Evolutionary conservation across 768 basidiomycete genomes (phyloP).

Genomic region (Leccinum incarnatum): DNA sequence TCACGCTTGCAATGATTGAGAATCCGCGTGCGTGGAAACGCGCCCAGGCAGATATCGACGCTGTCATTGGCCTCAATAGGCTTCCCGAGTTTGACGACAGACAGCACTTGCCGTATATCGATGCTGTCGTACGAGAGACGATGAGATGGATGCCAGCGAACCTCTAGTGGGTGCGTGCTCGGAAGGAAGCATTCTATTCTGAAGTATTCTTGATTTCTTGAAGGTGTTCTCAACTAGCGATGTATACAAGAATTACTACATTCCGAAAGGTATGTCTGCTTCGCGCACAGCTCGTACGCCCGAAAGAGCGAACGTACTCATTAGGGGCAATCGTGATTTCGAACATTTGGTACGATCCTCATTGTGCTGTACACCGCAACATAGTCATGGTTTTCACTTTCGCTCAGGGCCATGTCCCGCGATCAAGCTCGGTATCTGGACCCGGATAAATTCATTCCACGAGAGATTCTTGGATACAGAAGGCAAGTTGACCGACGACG

Average conservation of each 20-base stretch:
- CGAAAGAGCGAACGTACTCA: too few relatives aligned
- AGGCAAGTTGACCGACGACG: constrained; percentile 8
- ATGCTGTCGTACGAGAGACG: too few relatives aligned
- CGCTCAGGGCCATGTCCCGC: constrained; percentile 10
- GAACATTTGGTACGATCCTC: constrained; percentile 9
- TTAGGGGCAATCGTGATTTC: constrained; percentile 7
- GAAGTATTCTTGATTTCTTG: not conserved
- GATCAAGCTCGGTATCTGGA: constrained; percentile 15
- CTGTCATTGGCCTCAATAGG: not conserved
- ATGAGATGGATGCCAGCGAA: too few relatives aligned
- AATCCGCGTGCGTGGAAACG: not conserved
- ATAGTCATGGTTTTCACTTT: not conserved
- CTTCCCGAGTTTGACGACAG: too few relatives aligned
- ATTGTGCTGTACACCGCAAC: too few relatives aligned
- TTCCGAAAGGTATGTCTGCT: not conserved
- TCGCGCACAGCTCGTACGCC: too few relatives aligned
- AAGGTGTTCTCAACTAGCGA: not conserved
- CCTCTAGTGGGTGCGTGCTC: constrained; percentile 9
- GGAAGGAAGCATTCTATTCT: too few relatives aligned
- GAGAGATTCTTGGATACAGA: constrained; percentile 13
- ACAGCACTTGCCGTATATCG: too few relatives aligned
- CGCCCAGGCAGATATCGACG: not conserved
- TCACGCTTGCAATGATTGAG: not conserved
- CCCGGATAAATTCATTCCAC: constrained; percentile 9
- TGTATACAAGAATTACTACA: not conserved